Evolutionary conservation across 257 asterid species (phyloP).

Genomic region (Osmanthus fragrans): DNA sequence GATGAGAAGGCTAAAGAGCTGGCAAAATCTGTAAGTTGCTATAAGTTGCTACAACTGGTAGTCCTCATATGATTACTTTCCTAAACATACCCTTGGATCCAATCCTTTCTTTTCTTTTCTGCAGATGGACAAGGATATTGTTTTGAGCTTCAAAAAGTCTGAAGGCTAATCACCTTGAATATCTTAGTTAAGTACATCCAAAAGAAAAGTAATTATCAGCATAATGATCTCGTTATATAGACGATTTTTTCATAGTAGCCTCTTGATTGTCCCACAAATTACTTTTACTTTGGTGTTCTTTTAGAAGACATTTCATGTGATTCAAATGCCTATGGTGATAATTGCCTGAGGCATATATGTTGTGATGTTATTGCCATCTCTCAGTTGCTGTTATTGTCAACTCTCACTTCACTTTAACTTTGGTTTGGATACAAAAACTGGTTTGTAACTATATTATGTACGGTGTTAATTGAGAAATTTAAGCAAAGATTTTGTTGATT

Average conservation of each 20-base stretch:
- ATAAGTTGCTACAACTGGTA: slow-evolving; percentile 30
- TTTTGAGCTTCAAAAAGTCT: slow-evolving; percentile 34
- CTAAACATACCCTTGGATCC: slow-evolving; percentile 14
- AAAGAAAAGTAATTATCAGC: neutral
- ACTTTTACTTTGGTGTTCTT: neutral
- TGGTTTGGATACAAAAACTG: neutral
- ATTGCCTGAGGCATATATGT: neutral
- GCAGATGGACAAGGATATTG: slow-evolving; percentile 78
- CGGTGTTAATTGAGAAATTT: neutral
- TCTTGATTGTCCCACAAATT: neutral
- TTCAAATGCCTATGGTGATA: neutral
- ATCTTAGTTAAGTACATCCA: neutral
- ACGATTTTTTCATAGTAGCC: neutral
- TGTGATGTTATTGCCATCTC: neutral
- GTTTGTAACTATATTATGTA: neutral
- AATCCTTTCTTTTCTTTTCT: slow-evolving; percentile 3
- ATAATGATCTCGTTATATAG: neutral
- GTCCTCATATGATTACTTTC: slow-evolving; percentile 5
- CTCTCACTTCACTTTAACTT: neutral
- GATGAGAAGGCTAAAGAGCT: slow-evolving; percentile 79
- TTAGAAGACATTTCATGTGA: neutral
- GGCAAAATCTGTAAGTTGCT: slow-evolving; percentile 61
- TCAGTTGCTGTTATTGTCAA: neutral
- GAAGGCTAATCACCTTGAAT: neutral
- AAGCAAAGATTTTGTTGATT: too few species aligned